A percentile compares a stretch with the other conserved stretches of the same genome.
These are phyloP conservation scores for Sungouiozyma ichnusensis DNA, from an alignment of 805 yeast genomes.

Conservation along the genomic window DNA sequence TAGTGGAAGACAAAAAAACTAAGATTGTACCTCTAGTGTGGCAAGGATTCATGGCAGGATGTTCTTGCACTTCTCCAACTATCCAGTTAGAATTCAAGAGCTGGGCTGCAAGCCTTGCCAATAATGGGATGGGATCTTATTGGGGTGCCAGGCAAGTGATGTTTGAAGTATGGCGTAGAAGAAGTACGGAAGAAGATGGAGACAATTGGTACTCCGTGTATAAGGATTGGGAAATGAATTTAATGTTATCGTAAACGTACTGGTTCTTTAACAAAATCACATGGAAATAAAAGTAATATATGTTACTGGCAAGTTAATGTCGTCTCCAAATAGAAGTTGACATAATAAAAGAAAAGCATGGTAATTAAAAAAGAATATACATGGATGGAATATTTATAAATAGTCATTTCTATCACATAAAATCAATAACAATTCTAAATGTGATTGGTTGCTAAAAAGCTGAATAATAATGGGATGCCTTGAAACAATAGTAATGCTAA, in stretches of 20 bases:
- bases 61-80: conserved; percentile 52
- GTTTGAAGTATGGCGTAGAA: conserved; percentile 77
- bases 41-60: conserved; percentile 85
- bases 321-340: too few relatives aligned
- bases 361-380: not conserved
- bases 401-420: too few relatives aligned
- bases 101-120: conserved; percentile 47
- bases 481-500: too few relatives aligned
- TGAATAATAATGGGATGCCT: too few relatives aligned
- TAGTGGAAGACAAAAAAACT: conserved; percentile 40
- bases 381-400: not conserved
- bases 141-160: conserved; percentile 81
- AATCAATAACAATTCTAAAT: too few relatives aligned
- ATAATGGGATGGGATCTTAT: conserved; percentile 62
- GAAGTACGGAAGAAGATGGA: conserved; percentile 44
- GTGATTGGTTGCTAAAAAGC: too few relatives aligned
- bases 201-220: conserved; percentile 74
- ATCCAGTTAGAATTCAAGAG: conserved; percentile 56
- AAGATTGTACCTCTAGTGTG: conserved; percentile 70
- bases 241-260: conserved; percentile 52
- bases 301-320: not conserved
- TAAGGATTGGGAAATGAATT: conserved; percentile 75
- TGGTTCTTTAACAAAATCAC: too few relatives aligned
- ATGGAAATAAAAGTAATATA: too few relatives aligned
- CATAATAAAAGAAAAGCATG: too few relatives aligned